Conservation (phyloP, 768 basidiomycete species). For the Boletus pseudo-olivaceus region DNA sequence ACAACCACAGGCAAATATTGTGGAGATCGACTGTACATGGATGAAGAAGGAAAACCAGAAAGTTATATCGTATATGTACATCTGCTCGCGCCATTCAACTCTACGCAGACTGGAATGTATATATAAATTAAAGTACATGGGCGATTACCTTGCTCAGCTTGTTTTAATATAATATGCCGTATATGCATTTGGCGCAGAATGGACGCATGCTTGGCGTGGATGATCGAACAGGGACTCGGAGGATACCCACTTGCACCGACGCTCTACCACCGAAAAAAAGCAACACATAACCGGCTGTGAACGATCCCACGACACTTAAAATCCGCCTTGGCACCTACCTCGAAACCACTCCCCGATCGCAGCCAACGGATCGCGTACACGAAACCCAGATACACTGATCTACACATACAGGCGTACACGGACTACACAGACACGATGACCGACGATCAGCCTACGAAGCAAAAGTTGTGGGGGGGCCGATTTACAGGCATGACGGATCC, state of each 20-base stretch:
- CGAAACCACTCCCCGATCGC: not conserved
- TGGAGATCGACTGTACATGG: constrained; percentile 10
- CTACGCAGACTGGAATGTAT: constrained; percentile 1
- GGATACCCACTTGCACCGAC: not conserved
- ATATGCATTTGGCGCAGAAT: not conserved
- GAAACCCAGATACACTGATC: not conserved
- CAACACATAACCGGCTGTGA: no score
- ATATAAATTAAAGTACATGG: not conserved
- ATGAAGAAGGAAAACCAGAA: constrained; percentile 1
- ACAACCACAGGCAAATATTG: not conserved
- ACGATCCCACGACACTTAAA: not conserved
- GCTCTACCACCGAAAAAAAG: not conserved
- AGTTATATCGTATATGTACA: constrained; percentile 9
- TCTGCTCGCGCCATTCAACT: constrained; percentile 3
- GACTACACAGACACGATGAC: constrained; percentile 27
- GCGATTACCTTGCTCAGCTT: not conserved
- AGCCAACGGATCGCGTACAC: not conserved
- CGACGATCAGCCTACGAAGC: constrained; percentile 46
- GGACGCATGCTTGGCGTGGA: not conserved
- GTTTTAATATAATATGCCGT: constrained; percentile 1
- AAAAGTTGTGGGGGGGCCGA: constrained; percentile 86
- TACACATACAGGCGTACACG: not conserved
- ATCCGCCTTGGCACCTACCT: not conserved
- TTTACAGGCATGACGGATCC: constrained; percentile 88
- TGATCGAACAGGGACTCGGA: no score